phyloP scores from a whole-genome alignment of 208 protist genomes.

The Wallacemonas sp. region DNA sequence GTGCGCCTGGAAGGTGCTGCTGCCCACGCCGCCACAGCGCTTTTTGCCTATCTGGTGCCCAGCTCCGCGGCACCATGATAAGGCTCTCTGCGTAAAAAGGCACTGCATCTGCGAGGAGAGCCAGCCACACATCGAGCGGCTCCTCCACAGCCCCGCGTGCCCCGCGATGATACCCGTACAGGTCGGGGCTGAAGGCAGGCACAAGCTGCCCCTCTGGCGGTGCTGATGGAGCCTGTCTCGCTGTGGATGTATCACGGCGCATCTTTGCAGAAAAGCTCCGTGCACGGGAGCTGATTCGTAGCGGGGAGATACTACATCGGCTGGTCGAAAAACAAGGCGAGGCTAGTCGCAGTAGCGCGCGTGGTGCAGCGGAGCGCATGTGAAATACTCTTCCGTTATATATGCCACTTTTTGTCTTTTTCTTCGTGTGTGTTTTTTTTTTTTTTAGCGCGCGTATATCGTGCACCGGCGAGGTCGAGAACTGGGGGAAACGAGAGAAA shows the following conservation, averaged over 20 bases:
- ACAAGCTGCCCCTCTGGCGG: constrained; percentile 22
- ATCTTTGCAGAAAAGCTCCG: background rate
- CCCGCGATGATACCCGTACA: constrained; percentile 55
- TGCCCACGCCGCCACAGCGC: constrained; percentile 38
- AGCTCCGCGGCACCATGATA: constrained; percentile 53
- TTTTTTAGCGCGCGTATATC: too few species aligned
- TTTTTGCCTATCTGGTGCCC: constrained; percentile 23
- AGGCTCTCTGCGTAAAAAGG: constrained; percentile 77
- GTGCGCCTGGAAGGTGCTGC: constrained; percentile 48
- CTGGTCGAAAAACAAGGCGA: too few species aligned
- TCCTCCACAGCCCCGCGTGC: constrained; percentile 48
- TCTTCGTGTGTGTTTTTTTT: too few species aligned
- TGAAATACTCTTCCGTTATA: too few species aligned
- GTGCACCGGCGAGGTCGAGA: too few species aligned
- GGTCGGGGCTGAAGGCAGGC: constrained; percentile 37
- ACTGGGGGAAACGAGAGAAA: too few species aligned
- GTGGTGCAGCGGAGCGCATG: too few species aligned
- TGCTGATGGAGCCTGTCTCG: background rate
- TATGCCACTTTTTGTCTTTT: too few species aligned
- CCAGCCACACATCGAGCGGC: constrained; percentile 73
- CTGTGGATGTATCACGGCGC: background rate
- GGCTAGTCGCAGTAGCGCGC: too few species aligned
- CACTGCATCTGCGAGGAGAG: constrained; percentile 63
- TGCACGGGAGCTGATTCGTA: too few species aligned
- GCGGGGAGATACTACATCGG: too few species aligned